Evolutionary conservation across 192 early-diverging fungal species (phyloP).

Genomic region (Entomortierella parvispora): DNA sequence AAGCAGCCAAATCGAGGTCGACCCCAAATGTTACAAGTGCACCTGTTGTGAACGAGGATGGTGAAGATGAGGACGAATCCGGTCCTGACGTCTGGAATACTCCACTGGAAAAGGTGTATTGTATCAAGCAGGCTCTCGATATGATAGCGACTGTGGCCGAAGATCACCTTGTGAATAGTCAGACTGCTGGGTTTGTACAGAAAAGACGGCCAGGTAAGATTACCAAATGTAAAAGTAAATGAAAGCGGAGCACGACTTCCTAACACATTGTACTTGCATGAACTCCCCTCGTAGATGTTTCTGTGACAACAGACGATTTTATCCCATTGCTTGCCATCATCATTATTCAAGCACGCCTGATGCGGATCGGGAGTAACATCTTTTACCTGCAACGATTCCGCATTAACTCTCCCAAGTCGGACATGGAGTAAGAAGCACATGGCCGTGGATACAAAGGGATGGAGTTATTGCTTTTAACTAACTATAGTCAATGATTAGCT

Average conservation of each 20-base stretch:
- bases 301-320: slow-evolving; percentile 65
- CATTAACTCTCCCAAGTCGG: slow-evolving; percentile 57
- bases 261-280: too few relatives aligned
- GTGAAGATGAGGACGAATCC: slow-evolving; percentile 21
- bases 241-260: too few relatives aligned
- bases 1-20: too few relatives aligned
- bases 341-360: slow-evolving; percentile 55
- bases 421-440: slow-evolving; percentile 58
- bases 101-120: slow-evolving; percentile 59
- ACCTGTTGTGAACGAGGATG: slow-evolving; percentile 11
- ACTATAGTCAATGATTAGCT: slow-evolving; percentile 34
- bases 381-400: slow-evolving; percentile 63
- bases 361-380: slow-evolving; percentile 54
- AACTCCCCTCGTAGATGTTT: slow-evolving; percentile 45
- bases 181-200: slow-evolving; percentile 32
- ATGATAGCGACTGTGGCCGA: slow-evolving; percentile 54
- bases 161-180: slow-evolving; percentile 47
- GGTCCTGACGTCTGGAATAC: slow-evolving; percentile 46
- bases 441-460: too few relatives aligned
- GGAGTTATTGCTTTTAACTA: background rate
- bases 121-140: slow-evolving; percentile 58
- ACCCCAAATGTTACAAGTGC: too few relatives aligned
- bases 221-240: background rate
- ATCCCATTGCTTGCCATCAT: slow-evolving; percentile 65
- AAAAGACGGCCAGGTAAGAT: slow-evolving; percentile 30